Base-by-base conservation (phyloP, 768 basidiomycete genomes). In the Lanmaoa rubissima region DNA sequence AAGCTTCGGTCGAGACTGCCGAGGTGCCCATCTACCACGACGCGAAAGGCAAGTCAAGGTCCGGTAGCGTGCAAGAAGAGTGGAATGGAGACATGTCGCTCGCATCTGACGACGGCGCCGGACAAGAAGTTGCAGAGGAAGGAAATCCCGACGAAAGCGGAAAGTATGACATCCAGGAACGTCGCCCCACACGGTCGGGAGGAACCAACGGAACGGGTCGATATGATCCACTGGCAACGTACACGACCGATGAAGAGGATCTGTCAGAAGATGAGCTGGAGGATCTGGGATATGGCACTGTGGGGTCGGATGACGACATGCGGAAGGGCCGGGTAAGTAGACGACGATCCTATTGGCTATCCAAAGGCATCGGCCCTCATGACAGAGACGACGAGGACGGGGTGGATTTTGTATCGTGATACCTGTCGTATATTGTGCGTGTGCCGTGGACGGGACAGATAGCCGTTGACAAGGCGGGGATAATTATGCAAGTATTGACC, bases 281-380 rank as follows among this genome's bases (percentile, higher is more conserved):
- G 55, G 65, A 71, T 59, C 60, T 64, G 49, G 65, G 63, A 12
- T 56, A 68, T 48, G 54, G 61, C 28, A 61, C 21, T 41, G 61
- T 28, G 55, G 58, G 61, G 51, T 62, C 60, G 47, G 73, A 71
- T 43, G 68, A 66, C 51, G 68, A 66, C 38, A 55, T 13, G 35
- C 51, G 34, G 60, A 64, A 17, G 50, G 9, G 14, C 43, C 57
- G 41, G 31, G 46, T 36, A 16, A 7, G 4, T 4, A 49, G 46
- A 57, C 78, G 74, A 34, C 76, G 83, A 54, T 78, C 76, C 5
- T 86, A 79, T 65, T 85, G 85, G 86, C 61, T 85, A 43, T 80
- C 82, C 21, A 88, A 86, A 56, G 78, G 73, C 7, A 68, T 69
- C 62, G 75, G 74, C 35, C 68, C 64, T 19, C 32, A 54, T 51